Evolutionary conservation across 306 rosid genomes (phyloP).

Genomic region (Quercus parvula): DNA sequence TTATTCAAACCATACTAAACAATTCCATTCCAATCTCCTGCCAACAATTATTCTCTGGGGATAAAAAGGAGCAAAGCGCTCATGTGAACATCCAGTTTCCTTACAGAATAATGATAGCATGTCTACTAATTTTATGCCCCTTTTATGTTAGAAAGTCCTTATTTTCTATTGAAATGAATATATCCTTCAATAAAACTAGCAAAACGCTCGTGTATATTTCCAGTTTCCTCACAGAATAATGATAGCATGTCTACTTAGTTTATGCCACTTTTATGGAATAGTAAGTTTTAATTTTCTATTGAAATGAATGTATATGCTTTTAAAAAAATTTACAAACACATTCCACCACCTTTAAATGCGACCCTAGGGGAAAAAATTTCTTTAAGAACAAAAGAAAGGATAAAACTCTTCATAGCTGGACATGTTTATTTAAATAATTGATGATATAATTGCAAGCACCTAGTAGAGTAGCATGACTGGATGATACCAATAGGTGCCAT

Average conservation of each 20-base stretch:
- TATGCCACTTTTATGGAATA: background rate
- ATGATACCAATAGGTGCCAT: slow-evolving; percentile 82
- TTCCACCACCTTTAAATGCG: background rate
- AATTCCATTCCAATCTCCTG: background rate
- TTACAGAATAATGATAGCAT: background rate
- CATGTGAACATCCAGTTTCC: background rate
- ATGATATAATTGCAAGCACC: slow-evolving; percentile 29
- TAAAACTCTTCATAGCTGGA: background rate
- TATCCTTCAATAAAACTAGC: background rate
- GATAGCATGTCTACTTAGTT: background rate
- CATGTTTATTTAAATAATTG: background rate
- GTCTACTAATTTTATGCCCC: background rate
- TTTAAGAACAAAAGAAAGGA: background rate
- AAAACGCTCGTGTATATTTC: background rate
- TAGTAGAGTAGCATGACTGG: slow-evolving; percentile 81
- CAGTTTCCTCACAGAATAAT: background rate
- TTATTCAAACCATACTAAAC: background rate
- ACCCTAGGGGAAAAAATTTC: background rate
- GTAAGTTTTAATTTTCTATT: background rate
- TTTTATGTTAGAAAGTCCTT: background rate
- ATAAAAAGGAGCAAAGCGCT: background rate
- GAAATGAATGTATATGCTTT: background rate
- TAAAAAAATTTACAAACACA: background rate
- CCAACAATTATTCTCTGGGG: background rate
- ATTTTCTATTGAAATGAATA: background rate